phyloP scores from a whole-genome alignment of 2,329 filamentous ascomycete species.

The Zasmidium angulare region DNA sequence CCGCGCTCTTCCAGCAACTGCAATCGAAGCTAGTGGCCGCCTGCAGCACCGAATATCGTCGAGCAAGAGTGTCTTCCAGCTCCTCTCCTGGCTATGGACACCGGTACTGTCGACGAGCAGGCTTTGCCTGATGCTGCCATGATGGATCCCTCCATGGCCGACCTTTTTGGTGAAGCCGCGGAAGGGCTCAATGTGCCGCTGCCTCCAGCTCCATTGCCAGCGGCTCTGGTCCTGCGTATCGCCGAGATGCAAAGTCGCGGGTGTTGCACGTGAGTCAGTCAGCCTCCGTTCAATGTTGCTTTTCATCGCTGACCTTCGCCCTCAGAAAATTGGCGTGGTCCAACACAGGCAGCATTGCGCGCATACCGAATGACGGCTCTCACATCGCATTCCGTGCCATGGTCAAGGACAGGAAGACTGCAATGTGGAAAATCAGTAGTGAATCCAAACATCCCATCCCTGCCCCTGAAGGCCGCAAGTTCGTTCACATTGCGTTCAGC shows the following conservation, averaged over 20 bases:
- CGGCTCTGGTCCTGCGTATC: conserved; percentile 67
- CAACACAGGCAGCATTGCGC: conserved; percentile 79
- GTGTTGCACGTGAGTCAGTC: conserved; percentile 72
- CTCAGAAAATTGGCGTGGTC: conserved; percentile 82
- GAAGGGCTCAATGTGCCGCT: conserved; percentile 55
- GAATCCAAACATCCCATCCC: conserved; percentile 66
- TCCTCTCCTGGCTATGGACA: conserved; percentile 9
- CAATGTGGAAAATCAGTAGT: conserved; percentile 73
- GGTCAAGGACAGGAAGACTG: conserved; percentile 65
- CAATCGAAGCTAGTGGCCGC: no score
- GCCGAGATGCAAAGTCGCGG: conserved; percentile 74
- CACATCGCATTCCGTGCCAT: conserved; percentile 72
- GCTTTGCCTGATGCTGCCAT: conserved; percentile 23
- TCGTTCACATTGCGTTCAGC: conserved; percentile 84
- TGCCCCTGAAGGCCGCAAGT: conserved; percentile 60
- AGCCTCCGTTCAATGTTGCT: conserved; percentile 1
- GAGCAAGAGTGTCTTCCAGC: no score
- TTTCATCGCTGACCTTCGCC: conserved; percentile 7
- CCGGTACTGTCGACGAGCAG: conserved; percentile 18
- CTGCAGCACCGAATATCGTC: no score
- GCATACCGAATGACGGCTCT: conserved; percentile 70
- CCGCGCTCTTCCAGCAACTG: no score
- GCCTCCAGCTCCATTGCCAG: conserved; percentile 51
- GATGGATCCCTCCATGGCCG: conserved; percentile 52
- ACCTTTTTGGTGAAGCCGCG: conserved; percentile 70